Base-by-base conservation (phyloP, 176 grass and related monocot species). In the Coix lacrymajobi region DNA sequence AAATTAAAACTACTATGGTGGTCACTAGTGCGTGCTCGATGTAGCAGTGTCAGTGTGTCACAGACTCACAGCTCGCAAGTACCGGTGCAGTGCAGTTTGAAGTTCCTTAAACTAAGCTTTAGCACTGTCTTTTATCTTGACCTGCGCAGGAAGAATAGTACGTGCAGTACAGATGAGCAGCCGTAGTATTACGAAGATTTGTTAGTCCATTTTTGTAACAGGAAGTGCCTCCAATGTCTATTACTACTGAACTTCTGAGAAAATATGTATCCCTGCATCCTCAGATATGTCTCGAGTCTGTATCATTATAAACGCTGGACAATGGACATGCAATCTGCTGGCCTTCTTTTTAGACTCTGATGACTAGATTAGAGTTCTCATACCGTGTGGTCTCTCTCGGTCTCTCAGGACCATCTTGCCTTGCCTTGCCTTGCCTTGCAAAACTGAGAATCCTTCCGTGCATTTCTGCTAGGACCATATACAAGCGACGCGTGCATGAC, bases 81-180 rank as follows among this genome's bases (percentile, higher is more conserved):
- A 24, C 45, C 17, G 8, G 51, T 52, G 22, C 12, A 0, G 8
- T 57, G 45, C 31, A 66, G 57, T 66, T 58, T 54, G 84, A 86
- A 86, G 69, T 73, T 81, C 60, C 34, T 67, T 56, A 70, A 24
- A 56, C 40, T 68, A 70, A 68, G 74, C 11, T 19, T 60, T 16
- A 22, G 2, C 16, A 25, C 11, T 41, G 52, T 45, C 20, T 48
- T 61, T 73, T 62, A 61, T 57, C 40, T 83, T 83, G 71, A 22
- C 71, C 66, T 49, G 70, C 69, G 73, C 28, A 36, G 19, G 32
- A 83, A 83, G 80, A 20, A 66, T 44, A 33, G 29, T 14, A 14
- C 41, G 13, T 8, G 48, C 64, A 8, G 1, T 8, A 65, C 64
- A 8, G 1, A 26, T 19, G 26, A 26, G 74, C 74, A 45, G 45